These are phyloP conservation scores for Kondoa subrosea DNA, from an alignment of 768 basidiomycete genomes.

Conservation along the genomic window DNA sequence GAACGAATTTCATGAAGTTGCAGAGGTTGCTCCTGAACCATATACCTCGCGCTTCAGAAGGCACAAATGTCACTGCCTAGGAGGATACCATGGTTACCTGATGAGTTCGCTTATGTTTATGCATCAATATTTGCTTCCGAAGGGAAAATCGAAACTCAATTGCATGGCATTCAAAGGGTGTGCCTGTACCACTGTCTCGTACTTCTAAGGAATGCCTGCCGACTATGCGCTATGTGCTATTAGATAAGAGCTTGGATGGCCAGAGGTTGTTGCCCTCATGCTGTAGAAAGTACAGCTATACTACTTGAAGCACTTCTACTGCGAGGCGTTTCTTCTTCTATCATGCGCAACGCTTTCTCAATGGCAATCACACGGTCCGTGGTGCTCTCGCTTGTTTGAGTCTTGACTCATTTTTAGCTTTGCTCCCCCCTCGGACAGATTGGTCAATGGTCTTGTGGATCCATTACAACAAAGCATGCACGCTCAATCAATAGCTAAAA, in stretches of 20 bases:
- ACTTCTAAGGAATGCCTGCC: background rate
- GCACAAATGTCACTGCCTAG: slow-evolving; percentile 39
- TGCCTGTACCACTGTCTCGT: background rate
- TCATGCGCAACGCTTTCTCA: slow-evolving; percentile 22
- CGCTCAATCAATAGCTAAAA: slow-evolving; percentile 74
- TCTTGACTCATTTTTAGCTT: slow-evolving; percentile 9
- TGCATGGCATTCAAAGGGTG: slow-evolving; percentile 39
- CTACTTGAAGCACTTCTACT: slow-evolving; percentile 22
- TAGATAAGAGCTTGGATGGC: slow-evolving; percentile 24
- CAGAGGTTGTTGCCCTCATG: slow-evolving; percentile 24
- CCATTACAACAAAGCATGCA: slow-evolving; percentile 76
- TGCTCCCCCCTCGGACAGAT: slow-evolving; percentile 42
- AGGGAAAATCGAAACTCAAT: slow-evolving; percentile 45
- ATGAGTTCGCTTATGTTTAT: slow-evolving; percentile 60
- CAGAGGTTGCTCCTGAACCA: background rate
- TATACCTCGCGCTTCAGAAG: too few species aligned
- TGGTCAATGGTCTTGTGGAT: slow-evolving; percentile 91
- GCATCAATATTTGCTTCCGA: slow-evolving; percentile 45
- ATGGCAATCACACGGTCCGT: slow-evolving; percentile 26
- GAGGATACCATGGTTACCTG: slow-evolving; percentile 58
- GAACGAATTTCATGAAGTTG: too few species aligned
- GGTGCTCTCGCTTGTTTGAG: background rate
- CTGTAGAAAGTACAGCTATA: slow-evolving; percentile 23
- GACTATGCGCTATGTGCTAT: background rate
- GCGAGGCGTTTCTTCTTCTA: background rate